Base-by-base conservation (phyloP, 1,139 yeast genomes). In the Geotrichum europaeum region DNA sequence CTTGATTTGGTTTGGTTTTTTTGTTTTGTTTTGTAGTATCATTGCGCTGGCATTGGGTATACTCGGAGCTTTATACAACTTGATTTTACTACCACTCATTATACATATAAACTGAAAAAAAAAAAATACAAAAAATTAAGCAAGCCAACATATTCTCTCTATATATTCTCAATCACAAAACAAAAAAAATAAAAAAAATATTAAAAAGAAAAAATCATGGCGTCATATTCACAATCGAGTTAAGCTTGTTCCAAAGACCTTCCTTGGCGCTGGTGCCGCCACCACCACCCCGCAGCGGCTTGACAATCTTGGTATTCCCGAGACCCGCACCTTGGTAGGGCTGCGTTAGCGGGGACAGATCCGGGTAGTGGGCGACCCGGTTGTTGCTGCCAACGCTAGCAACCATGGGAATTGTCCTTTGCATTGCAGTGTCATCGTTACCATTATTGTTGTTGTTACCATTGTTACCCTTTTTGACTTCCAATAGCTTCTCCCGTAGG, bases 261-360 rank as follows among this genome's bases (percentile, higher is more conserved):
- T 59, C 61, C 34, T 59, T 59, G 25, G 60, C 53, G 15, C 51
- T 34, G 15, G 36, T 20, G 22, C 58, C 58, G 20, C 58, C 60
- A 5, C 59, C 61, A 3, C 87, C 87, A 1, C 89, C 89, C 57
- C 87, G 76, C 62, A 86, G 70, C 1, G 94, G 92, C 70, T 84
- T 85, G 51, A 87, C 84, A 25, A 86, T 86, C 62, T 84, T 67
- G 28, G 57, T 57, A 15, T 55, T 51, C 1, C 60, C 55, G 24
- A 40, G 28, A 4, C 52, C 53, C 7, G 53, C 53, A 12, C 60
- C 52, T 9, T 40, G 51, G 32, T 58, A 54, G 4, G 58, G 58
- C 18, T 40, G 47, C 10, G 36, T 22, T 53, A 53, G 49, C 1
- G 62, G 62, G 2, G 61, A 55, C 12, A 56, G 49, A 52, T 57